phyloP scores from a whole-genome alignment of 805 yeast species.

The Naumovozyma castellii region DNA sequence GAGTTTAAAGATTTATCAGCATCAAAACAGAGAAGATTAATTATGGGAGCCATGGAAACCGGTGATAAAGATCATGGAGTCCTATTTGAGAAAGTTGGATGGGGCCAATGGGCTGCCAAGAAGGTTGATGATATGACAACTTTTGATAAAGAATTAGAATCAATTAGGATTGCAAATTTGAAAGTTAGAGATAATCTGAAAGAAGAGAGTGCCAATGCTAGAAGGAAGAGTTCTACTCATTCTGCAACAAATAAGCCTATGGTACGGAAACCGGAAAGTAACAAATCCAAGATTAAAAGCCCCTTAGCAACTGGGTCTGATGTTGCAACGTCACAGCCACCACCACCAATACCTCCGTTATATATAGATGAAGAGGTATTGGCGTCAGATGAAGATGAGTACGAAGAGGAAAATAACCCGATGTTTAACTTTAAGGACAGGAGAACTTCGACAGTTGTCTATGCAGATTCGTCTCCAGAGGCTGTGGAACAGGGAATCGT shows the following conservation, averaged over 20 bases:
- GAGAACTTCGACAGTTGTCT: slow-evolving; percentile 22
- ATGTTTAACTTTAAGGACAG: slow-evolving; percentile 6
- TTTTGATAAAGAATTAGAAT: slow-evolving; percentile 33
- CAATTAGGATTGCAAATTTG: slow-evolving; percentile 31
- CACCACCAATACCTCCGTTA: slow-evolving; percentile 2
- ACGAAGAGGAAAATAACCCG: slow-evolving; percentile 7
- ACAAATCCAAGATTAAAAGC: slow-evolving; percentile 19
- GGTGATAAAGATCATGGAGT: slow-evolving; percentile 45
- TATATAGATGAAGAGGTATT: slow-evolving; percentile 35
- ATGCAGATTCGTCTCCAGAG: slow-evolving; percentile 19
- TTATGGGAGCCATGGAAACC: slow-evolving; percentile 77
- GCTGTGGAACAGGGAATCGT: slow-evolving; percentile 7
- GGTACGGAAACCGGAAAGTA: slow-evolving; percentile 9
- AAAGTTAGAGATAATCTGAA: slow-evolving; percentile 35
- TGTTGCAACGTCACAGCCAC: too few relatives aligned
- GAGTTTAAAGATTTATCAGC: slow-evolving; percentile 72
- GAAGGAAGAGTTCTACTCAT: slow-evolving; percentile 19
- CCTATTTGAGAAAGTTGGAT: slow-evolving; percentile 87
- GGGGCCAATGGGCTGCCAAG: slow-evolving; percentile 90
- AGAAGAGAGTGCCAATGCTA: slow-evolving; percentile 21
- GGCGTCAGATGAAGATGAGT: slow-evolving; percentile 26
- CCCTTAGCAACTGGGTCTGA: too few relatives aligned
- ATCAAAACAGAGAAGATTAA: slow-evolving; percentile 80
- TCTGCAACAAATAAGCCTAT: background rate
- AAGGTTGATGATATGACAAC: slow-evolving; percentile 22